Conservation (phyloP, 495 filamentous ascomycete species). For the Sporormia fimetaria region DNA sequence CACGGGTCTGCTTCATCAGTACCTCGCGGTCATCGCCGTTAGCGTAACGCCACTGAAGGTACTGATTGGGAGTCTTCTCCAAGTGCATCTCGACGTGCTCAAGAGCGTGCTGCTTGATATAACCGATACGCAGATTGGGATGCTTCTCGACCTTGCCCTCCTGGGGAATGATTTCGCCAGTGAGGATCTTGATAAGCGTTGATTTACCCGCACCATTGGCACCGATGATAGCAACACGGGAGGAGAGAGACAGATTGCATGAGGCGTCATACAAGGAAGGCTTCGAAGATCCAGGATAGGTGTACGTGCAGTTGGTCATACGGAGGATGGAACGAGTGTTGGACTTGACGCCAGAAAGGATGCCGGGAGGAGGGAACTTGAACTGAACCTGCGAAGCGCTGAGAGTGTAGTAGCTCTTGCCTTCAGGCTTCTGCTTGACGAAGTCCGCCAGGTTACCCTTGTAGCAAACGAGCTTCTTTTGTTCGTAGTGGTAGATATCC, state of each 20-base stretch:
- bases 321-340: slow-evolving; percentile 85
- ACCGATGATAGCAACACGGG: slow-evolving; percentile 89
- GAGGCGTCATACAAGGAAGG: slow-evolving; percentile 82
- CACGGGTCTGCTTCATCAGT: slow-evolving; percentile 90
- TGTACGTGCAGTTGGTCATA: slow-evolving; percentile 83
- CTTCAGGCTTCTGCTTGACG: slow-evolving; percentile 87
- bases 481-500: slow-evolving; percentile 98
- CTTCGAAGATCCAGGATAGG: slow-evolving; percentile 75
- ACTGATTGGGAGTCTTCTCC: slow-evolving; percentile 98
- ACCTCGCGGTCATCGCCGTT: slow-evolving; percentile 97
- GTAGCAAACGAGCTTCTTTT: slow-evolving; percentile 92
- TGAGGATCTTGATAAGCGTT: slow-evolving; percentile 93
- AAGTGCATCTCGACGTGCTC: slow-evolving; percentile 99
- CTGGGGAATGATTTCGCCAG: slow-evolving; percentile 87
- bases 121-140: slow-evolving; percentile 95
- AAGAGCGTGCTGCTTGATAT: slow-evolving; percentile 98
- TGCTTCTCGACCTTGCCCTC: slow-evolving; percentile 91
- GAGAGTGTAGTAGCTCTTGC: slow-evolving; percentile 96
- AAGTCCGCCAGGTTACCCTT: slow-evolving; percentile 90
- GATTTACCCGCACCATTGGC: slow-evolving; percentile 98
- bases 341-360: slow-evolving; percentile 90
- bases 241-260: slow-evolving; percentile 75
- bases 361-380: slow-evolving; percentile 94
- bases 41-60: slow-evolving; percentile 96
- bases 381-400: slow-evolving; percentile 83